Base-by-base conservation (phyloP, 2,329 filamentous ascomycete genomes). In the Mycogone perniciosa region DNA sequence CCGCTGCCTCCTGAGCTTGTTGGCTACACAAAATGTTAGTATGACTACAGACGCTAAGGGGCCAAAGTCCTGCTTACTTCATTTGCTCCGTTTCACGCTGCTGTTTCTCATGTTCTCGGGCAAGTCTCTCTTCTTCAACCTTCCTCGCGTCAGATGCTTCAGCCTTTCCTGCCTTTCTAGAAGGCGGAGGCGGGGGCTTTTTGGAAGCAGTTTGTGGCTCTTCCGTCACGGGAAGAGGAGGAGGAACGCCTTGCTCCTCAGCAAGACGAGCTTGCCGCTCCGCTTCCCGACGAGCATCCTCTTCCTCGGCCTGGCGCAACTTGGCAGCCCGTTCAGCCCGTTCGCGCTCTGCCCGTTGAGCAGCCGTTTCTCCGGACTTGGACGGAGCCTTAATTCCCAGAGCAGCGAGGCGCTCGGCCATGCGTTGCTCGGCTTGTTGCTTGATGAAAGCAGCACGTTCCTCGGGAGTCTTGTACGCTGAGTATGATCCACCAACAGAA, bases 381-480 rank as follows among this genome's bases (percentile, higher is more conserved):
- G 77, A 76, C 5, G 88, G 86, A 31, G 89, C 84, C 67, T 89
- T 95, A 64, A 99, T 86, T 34, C 93, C 93, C 54, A 97, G 80
- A 43, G 92, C 92, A 54, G 93, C 93, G 62, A 99, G 81, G 54
- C 93, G 85, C 68, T 97, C 93, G 34, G 93, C 92, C 86, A 99
- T 97, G 53, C 92, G 88, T 65, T 92, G 89, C 67, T 97, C 91
- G 7, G 93, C 95, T 67, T 96, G 92, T 67, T 96, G 91, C 67
- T 95, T 95, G 64, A 97, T 96, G 63, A 95, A 96, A 5, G 92
- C 90, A 34, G 95, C 90, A 50, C 93, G 83, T 63, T 99, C 92
- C 68, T 97, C 91, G 0, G 91, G 86, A 0, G 91, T 96, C 69
- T 88, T 89, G 67, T 93, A 95, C 4, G 89, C 81, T 2, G 88